Conservation (phyloP, 148 eudicot genomes). For the Spergularia marina region DNA sequence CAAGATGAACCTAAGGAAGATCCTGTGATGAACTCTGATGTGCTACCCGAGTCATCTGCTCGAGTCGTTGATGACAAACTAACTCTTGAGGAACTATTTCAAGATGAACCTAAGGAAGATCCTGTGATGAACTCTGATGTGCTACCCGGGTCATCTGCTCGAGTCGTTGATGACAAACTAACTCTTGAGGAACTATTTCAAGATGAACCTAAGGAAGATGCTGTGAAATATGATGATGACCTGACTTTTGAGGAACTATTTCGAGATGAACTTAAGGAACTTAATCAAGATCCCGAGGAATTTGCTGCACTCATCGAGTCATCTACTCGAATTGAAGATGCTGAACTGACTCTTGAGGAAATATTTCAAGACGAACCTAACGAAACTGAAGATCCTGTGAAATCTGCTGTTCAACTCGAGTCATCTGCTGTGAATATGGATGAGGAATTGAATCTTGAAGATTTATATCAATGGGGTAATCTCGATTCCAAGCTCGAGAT, state of each 20-base stretch:
- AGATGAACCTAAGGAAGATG: background rate
- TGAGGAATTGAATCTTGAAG: conserved; percentile 1
- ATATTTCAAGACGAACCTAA: background rate
- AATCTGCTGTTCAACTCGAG: background rate
- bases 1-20: background rate
- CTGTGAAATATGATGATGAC: no score
- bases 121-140: background rate
- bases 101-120: background rate
- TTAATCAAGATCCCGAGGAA: background rate
- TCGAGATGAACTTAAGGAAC: background rate
- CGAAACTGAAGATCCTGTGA: background rate
- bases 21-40: background rate
- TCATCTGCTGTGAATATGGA: background rate
- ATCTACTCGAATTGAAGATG: background rate
- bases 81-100: no score
- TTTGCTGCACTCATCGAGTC: background rate
- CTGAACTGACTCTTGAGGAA: conserved; percentile 2
- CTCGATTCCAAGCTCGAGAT: background rate
- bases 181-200: background rate
- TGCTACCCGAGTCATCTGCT: no score
- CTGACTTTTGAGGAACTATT: no score
- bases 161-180: background rate
- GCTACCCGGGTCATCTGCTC: background rate
- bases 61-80: no score
- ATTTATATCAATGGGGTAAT: background rate